A percentile compares a stretch with the other conserved stretches of the same genome.
These are phyloP conservation scores for Catharanthus roseus DNA, from an alignment of 257 asterid species.

Conservation along the genomic window DNA sequence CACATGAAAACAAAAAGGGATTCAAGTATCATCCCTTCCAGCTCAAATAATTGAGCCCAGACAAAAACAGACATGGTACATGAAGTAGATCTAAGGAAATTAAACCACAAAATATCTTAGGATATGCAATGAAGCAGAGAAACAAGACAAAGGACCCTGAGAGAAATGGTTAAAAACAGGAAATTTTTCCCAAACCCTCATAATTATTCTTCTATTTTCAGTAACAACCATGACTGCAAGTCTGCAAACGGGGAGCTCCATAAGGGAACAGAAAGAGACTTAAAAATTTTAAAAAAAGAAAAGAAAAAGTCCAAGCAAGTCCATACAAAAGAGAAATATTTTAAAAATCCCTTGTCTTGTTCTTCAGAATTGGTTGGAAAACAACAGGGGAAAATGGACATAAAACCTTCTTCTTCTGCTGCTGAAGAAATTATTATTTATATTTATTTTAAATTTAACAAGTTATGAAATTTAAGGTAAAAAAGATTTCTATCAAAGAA, in stretches of 20 bases:
- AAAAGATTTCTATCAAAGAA: neutral
- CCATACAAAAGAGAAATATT: constrained; percentile 9
- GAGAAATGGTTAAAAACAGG: neutral
- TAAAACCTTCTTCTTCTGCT: neutral
- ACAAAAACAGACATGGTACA: neutral
- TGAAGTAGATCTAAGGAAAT: constrained; percentile 11
- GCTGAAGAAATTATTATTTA: neutral
- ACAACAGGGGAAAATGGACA: neutral
- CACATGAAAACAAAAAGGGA: neutral
- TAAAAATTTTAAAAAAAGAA: neutral
- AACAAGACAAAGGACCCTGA: neutral
- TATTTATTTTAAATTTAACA: neutral
- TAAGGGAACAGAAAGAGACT: neutral
- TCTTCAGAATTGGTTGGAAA: neutral
- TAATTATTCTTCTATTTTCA: neutral
- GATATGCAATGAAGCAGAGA: neutral
- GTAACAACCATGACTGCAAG: constrained; percentile 2
- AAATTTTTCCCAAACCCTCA: neutral
- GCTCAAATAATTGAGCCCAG: neutral
- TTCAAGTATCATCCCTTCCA: neutral
- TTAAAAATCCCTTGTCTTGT: constrained; percentile 1
- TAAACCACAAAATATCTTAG: neutral
- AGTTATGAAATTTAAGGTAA: neutral
- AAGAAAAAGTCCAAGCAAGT: constrained; percentile 11
- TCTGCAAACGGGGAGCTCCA: neutral